phyloP scores from a whole-genome alignment of 257 asterid species.

The Galeopsis tetrahit region DNA sequence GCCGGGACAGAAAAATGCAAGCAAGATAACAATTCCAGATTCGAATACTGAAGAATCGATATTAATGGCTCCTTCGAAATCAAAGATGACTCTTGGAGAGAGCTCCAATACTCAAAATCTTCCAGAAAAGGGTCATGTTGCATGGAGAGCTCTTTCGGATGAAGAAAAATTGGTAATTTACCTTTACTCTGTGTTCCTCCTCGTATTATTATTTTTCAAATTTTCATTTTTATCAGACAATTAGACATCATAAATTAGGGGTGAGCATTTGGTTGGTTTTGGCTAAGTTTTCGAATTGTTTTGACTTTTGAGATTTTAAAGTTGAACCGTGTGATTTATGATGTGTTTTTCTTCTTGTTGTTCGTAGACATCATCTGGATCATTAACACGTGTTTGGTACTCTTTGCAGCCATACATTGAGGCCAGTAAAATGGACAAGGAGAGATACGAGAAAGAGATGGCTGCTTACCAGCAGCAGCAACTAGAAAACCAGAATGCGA shows the following conservation, averaged over 20 bases:
- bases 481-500: background rate
- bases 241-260: too few species aligned
- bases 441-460: conserved; percentile 56
- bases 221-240: too few species aligned
- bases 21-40: conserved; percentile 17
- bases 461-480: conserved; percentile 37
- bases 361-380: too few species aligned
- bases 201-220: too few species aligned
- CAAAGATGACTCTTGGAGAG: conserved; percentile 52
- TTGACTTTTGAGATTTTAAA: too few species aligned
- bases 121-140: conserved; percentile 49
- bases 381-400: too few species aligned
- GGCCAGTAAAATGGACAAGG: conserved; percentile 65
- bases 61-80: conserved; percentile 53
- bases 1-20: conserved; percentile 33
- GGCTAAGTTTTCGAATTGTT: too few species aligned
- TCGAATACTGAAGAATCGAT: conserved; percentile 29
- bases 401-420: conserved; percentile 36
- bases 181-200: too few species aligned
- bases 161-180: conserved; percentile 56
- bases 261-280: too few species aligned
- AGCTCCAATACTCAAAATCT: conserved; percentile 25
- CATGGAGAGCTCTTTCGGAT: conserved; percentile 62
- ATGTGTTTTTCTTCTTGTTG: too few species aligned
- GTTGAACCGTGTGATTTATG: too few species aligned